A percentile compares a stretch with the other conserved stretches of the same genome.
phyloP scores from a whole-genome alignment of 208 protist genomes.

The Naegleria fowleri region DNA sequence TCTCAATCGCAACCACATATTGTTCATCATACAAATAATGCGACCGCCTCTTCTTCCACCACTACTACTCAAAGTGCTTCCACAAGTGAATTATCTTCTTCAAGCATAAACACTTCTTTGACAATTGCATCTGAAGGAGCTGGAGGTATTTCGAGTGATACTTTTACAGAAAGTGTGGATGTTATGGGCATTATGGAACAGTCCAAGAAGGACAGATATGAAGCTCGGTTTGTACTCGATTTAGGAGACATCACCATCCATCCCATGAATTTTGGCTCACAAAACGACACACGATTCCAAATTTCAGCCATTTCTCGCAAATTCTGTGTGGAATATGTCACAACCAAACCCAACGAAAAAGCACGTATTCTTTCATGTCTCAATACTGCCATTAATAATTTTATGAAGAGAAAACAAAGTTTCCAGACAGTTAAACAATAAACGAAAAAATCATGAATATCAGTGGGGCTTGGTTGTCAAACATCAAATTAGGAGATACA shows the following conservation, averaged over 20 bases:
- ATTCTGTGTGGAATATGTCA: neutral
- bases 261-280: neutral
- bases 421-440: neutral
- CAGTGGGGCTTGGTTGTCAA: too few species aligned
- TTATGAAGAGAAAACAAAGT: neutral
- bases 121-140: neutral
- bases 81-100: neutral
- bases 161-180: neutral
- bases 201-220: neutral
- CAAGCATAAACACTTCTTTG: neutral
- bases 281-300: neutral
- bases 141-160: neutral
- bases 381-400: neutral
- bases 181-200: slow-evolving; percentile 1
- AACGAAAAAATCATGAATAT: neutral
- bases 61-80: neutral
- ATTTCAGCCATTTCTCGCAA: neutral
- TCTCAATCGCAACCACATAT: neutral
- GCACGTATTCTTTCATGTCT: neutral
- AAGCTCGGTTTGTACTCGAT: neutral
- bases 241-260: neutral
- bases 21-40: too few species aligned
- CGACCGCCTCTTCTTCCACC: neutral
- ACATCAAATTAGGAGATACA: too few species aligned
- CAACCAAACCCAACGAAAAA: neutral